Evolutionary conservation across 192 early-diverging fungal species (phyloP), one percentile per base, ranked within the genome.

Genomic region (Allomyces macrogynus): DNA sequence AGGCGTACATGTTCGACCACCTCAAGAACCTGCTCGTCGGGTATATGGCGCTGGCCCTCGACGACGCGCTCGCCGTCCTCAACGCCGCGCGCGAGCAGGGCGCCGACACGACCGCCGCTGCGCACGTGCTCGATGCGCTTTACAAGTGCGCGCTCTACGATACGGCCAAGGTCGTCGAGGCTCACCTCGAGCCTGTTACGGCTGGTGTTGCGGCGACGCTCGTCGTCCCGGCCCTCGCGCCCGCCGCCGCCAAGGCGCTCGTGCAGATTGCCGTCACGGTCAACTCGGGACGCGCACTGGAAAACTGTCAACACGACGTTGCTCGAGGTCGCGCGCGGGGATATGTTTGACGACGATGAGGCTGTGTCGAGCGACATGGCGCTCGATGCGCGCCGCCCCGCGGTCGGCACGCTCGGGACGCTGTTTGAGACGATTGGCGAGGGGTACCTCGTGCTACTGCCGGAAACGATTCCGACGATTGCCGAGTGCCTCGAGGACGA

Each of bases 401-500:
- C 90, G 7, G 69, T 94, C 60, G 69, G 76, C 54, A 77, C 81
- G 10, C 65, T 93, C 62, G 81, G 88, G 66, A 87, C 89, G 66
- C 82, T 95, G 43, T 99, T 95, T 69, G 75, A 79, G 63, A 77
- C 80, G 32, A 75, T 95, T 10, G 92, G 93, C n/a, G 95, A 99
- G 70, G 92, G 93, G 70, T 92, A 89, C 76, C 76, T 96, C 49
- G 78, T 89, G 25, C 75, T 92, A 65, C 78, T 99, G 72, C 90
- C 93, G 12, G 92, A 96, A 73, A 95, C 90, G 44, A 89, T 99
- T 62, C 91, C 95, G 8, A 88, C 87, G 70, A 71, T 99, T 70
- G 90, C 91, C 1, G 95, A 99, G 74, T 71, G 96, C 26, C 85
- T 94, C 87, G 95, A 99, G 73, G 90, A 97, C 68, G 87, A 90